A percentile compares a stretch with the other conserved stretches of the same genome.
These are phyloP conservation scores for Vitis riparia DNA, from an alignment of 164 flowering plant genomes.

Conservation along the genomic window DNA sequence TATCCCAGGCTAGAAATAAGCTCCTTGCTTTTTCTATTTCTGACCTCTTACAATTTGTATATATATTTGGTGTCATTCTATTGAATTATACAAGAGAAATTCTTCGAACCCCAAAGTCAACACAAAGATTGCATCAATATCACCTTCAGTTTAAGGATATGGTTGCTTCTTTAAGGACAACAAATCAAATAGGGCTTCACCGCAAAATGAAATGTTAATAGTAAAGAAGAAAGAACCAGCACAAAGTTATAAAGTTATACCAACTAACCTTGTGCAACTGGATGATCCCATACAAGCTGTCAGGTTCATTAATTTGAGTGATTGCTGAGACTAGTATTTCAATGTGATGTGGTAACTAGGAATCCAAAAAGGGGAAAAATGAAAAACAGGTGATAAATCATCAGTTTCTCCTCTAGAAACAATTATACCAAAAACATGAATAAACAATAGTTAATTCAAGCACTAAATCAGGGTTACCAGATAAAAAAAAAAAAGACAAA, in stretches of 20 bases:
- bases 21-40: too few species aligned
- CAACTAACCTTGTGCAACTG: conserved; percentile 86
- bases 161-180: too few species aligned
- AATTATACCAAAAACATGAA: neutral
- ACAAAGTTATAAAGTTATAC: neutral
- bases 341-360: conserved; percentile 75
- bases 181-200: too few species aligned
- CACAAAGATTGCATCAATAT: too few species aligned
- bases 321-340: conserved; percentile 83
- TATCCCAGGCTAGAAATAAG: too few species aligned
- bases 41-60: too few species aligned
- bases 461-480: neutral
- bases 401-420: neutral
- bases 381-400: neutral
- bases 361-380: conserved; percentile 9
- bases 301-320: conserved; percentile 91
- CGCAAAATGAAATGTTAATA: too few species aligned
- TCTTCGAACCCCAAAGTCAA: too few species aligned
- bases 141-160: too few species aligned
- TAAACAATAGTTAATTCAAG: neutral
- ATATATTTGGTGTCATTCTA: too few species aligned
- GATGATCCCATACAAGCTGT: conserved; percentile 92
- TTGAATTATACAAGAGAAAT: too few species aligned
- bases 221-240: too few species aligned
- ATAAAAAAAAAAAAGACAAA: neutral